These are phyloP conservation scores for Podaxis rugospora DNA, from an alignment of 768 basidiomycete species.

Conservation along the genomic window DNA sequence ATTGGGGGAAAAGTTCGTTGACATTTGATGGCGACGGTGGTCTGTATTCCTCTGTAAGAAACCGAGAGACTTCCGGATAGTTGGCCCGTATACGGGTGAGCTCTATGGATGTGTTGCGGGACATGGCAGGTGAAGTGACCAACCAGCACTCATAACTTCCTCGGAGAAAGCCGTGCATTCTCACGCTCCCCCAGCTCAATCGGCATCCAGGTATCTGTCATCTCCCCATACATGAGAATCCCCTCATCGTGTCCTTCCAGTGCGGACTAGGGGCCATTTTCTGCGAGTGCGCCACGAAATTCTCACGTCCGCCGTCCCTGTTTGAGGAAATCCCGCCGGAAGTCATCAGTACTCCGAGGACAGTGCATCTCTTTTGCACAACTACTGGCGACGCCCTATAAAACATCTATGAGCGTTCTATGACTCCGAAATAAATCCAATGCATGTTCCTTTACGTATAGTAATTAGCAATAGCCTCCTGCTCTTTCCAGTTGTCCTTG, in stretches of 20 bases:
- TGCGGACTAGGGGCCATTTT: too few relatives aligned
- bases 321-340: too few relatives aligned
- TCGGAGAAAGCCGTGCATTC: neutral
- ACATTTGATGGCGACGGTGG: constrained; percentile 27
- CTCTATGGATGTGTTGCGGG: constrained; percentile 8
- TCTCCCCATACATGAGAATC: neutral
- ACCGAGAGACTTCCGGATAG: constrained; percentile 15
- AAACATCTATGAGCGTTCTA: too few relatives aligned
- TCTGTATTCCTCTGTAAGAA: constrained; percentile 40
- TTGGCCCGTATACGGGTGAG: constrained; percentile 3
- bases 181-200: neutral
- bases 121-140: neutral
- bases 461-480: too few relatives aligned
- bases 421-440: too few relatives aligned
- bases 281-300: neutral
- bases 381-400: too few relatives aligned
- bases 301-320: neutral
- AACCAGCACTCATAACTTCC: neutral
- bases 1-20: constrained; percentile 34
- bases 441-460: too few relatives aligned
- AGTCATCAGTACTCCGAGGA: too few relatives aligned
- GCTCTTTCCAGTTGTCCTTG: too few relatives aligned
- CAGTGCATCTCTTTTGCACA: constrained; percentile 15
- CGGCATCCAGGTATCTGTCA: neutral
- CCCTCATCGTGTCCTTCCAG: too few relatives aligned